Base-by-base conservation (phyloP, 345 rosid species). In the Zanthoxylum bungeanum region DNA sequence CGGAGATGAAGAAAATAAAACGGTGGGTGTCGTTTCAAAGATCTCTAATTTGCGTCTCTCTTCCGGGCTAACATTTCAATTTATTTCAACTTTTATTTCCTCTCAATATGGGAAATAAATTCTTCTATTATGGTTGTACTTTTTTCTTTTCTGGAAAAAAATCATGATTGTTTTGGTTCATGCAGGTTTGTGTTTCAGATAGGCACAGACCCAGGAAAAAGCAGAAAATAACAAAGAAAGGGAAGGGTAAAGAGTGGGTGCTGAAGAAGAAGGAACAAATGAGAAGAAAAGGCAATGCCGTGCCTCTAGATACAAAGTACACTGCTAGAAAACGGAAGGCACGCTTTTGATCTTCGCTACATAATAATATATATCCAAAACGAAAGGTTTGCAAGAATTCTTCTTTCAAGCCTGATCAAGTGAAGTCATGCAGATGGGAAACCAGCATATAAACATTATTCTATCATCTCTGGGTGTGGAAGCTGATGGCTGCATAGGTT, bases 231-330 rank as follows among this genome's bases (percentile, higher is more conserved):
- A 82, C 74, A 76, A 91, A 82, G 79, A 89, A 83, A 75, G 91
- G 87, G 14, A 92, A 89, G 76, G 87, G 90, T 37, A 85, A 85
- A 74, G 89, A 84, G 49, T 92, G 99, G 97, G 75, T 92, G 3
- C 37, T 95, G 79, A 91, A 56, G 81, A 95, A 92, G 89, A 95
- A 92, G 76, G 91, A 91, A 33, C 97, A 95, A 68, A 83, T 86
- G 87, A 84, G 98, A 78, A 84, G 80, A 42, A 95, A 92, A 73
- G 99, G 98, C 65, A 83, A 83, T 70, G 73, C 2, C 25, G 97
- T 95, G 68, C 98, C 96, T 68, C 82, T 72, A 0, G 96, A 95
- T 74, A 80, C 97, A 17, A 95, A 81, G 72, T 92, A 86, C 84
- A 95, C 97, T 1, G 96, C 83, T 33, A 76, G 96, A 71, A 92